Base-by-base conservation (phyloP, 805 yeast species). In the Zygotorulaspora danielsina region DNA sequence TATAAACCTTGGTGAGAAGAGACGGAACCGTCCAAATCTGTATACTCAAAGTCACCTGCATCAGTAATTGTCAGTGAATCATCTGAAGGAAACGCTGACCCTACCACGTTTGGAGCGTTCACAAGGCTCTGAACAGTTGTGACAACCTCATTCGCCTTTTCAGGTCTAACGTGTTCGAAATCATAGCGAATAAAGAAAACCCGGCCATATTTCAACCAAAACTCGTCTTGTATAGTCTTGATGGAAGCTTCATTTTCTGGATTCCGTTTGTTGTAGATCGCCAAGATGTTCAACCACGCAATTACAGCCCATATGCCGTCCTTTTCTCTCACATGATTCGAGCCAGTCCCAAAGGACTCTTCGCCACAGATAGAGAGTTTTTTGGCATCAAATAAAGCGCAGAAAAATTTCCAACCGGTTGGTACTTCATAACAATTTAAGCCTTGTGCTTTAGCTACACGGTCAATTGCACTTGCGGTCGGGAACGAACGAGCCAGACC, bases 401-500 rank as follows among this genome's bases (percentile, higher is more conserved):
- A 89, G 76, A 90, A 90, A 63, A 90, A 90, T 67, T 90, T 90
- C 98, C 98, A 90, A 24, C 97, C 98, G 13, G 98, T 90, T 41
- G 98, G 98, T 4, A 93, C 97, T 67, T 93, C 98, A 65, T 90
- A 90, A 46, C 81, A 70, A 36, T 80, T 67, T 49, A 90, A 67
- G 20, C 82, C 82, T 64, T 86, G 79, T 43, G 71, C 71, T 59
- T 77, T 75, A 20, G 96, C 97, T 17, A 93, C 98, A 42, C 83
- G 72, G 56, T 90, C 98, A 54, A 90, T 74, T 22, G 98, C 97
- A 31, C 84, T 88, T 9, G 94, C 81, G 9, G 98, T 90, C 42
- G 98, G 98, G 96, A 90, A 90, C 7, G 96, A 85, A 60, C 98
- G 77, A 9, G 98, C 98, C 38, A 93, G 72, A 6, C 98, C 98